Conservation (phyloP, 108 stramenopile species). For the Cylindrotheca closterium region DNA sequence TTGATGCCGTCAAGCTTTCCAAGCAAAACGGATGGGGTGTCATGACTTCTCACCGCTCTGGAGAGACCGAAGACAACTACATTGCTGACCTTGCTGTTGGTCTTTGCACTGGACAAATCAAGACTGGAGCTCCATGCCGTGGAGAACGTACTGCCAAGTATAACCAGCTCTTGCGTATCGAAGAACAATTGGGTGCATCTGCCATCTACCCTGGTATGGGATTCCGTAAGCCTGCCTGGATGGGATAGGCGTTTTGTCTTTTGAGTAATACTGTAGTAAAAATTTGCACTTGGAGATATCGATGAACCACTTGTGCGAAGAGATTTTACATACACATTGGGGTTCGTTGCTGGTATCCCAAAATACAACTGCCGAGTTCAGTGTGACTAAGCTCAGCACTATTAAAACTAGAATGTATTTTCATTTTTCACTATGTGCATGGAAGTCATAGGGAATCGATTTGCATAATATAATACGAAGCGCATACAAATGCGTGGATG, state of each 20-base stretch:
- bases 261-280: no score
- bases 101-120: slow-evolving; percentile 99
- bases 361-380: no score
- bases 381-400: no score
- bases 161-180: slow-evolving; percentile 93
- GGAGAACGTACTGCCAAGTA: slow-evolving; percentile 98
- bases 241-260: slow-evolving; percentile 60
- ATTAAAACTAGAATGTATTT: no score
- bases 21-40: slow-evolving; percentile 99
- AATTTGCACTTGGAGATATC: no score
- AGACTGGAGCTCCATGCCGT: slow-evolving; percentile 99
- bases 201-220: slow-evolving; percentile 80
- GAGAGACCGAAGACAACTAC: slow-evolving; percentile 99
- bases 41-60: slow-evolving; percentile 98
- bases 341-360: no score
- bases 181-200: slow-evolving; percentile 64
- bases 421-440: no score
- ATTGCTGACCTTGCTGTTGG: slow-evolving; percentile 99
- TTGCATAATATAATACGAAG: no score
- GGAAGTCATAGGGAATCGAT: no score
- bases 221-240: slow-evolving; percentile 89
- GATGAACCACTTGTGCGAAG: no score
- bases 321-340: no score
- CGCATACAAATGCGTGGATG: no score
- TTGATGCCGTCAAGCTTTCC: slow-evolving; percentile 97